Evolutionary conservation across 2,329 filamentous ascomycete genomes (phyloP).

Genomic region (Diaporthe ilicicola): DNA sequence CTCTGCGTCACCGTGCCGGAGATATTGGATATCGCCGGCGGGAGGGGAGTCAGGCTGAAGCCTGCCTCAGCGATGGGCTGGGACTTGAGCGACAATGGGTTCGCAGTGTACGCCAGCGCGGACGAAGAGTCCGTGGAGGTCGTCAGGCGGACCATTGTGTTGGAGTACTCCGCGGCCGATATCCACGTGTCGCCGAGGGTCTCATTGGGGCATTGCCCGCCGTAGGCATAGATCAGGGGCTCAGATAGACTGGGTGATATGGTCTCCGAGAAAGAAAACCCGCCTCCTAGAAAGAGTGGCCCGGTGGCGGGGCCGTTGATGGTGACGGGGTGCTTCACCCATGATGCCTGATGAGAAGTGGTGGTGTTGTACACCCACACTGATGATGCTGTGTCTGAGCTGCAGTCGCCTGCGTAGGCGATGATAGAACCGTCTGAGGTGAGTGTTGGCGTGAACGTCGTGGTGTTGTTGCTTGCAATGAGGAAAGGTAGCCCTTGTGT

Average conservation of each 20-base stretch:
- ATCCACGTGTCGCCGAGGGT: conserved; percentile 66
- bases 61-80: conserved; percentile 84
- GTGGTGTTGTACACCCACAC: conserved; percentile 74
- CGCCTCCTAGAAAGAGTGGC: conserved; percentile 61
- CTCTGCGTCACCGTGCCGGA: conserved; percentile 74
- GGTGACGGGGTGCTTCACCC: conserved; percentile 47
- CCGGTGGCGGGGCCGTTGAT: conserved; percentile 39
- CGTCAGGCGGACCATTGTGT: conserved; percentile 75
- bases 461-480: conserved; percentile 51
- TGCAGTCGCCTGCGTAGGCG: conserved; percentile 79
- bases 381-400: conserved; percentile 56
- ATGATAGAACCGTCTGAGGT: conserved; percentile 74
- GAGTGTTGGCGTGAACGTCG: conserved; percentile 73
- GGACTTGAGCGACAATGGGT: conserved; percentile 57
- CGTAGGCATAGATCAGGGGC: conserved; percentile 77
- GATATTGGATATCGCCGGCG: conserved; percentile 74
- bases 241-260: conserved; percentile 61
- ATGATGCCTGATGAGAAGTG: conserved; percentile 50
- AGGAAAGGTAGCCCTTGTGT: conserved; percentile 71
- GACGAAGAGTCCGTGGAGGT: conserved; percentile 48
- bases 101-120: conserved; percentile 45
- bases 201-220: conserved; percentile 82
- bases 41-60: conserved; percentile 80
- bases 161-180: conserved; percentile 78
- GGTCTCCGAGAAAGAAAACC: conserved; percentile 74